phyloP scores from a whole-genome alignment of 2,329 filamentous ascomycete genomes.

The Colletotrichum horii region DNA sequence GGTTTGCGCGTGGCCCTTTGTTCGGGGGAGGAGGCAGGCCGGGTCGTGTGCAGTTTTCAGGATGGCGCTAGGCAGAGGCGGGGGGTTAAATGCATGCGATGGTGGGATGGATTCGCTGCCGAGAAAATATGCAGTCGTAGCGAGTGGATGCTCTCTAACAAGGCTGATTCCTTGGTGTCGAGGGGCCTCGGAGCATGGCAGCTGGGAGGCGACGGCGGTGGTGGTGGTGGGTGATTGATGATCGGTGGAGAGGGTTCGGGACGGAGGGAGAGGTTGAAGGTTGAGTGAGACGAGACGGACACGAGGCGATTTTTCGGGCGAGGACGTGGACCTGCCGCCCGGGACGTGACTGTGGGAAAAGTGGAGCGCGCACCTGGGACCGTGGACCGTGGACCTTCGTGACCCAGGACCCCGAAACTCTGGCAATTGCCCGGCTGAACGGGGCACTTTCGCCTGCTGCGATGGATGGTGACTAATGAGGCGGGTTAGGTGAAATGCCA shows the following conservation, averaged over 20 bases:
- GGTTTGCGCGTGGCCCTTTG: not conserved
- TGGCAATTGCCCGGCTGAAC: constrained; percentile 6
- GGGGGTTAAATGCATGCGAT: not conserved
- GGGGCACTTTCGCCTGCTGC: not conserved
- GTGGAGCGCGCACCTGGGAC: not conserved
- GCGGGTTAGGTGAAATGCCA: not conserved
- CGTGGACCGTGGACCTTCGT: not conserved
- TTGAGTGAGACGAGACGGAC: constrained; percentile 16
- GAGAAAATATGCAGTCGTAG: not conserved
- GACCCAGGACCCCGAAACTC: constrained; percentile 18
- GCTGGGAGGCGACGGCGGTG: not conserved
- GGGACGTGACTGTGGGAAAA: constrained; percentile 11
- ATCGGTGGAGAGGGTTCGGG: constrained; percentile 1
- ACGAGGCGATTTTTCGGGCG: constrained; percentile 21
- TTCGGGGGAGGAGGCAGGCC: not conserved
- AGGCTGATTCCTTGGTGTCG: not conserved
- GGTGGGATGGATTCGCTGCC: not conserved
- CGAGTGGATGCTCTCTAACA: not conserved
- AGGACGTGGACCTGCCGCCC: constrained; percentile 13
- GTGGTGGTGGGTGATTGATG: not conserved
- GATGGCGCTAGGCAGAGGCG: not conserved
- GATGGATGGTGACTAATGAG: not conserved
- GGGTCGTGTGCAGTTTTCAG: not conserved
- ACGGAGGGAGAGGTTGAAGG: constrained; percentile 13
- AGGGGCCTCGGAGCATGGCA: not conserved